phyloP scores from a whole-genome alignment of 2,329 filamentous ascomycete genomes.

The Calycina herbarum region DNA sequence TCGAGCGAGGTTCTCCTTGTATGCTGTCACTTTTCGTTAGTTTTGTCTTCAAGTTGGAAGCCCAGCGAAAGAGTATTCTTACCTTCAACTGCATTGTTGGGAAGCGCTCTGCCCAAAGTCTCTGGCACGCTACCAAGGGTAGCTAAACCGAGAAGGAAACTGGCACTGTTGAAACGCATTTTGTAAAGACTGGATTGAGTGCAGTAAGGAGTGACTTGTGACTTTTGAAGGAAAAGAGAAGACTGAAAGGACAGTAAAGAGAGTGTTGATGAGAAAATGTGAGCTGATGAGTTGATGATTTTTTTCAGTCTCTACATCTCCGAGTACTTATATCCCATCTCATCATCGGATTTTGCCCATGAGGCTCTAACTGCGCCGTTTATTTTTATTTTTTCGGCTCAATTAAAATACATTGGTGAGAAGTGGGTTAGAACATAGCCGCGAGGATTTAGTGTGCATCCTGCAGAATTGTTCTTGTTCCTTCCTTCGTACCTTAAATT shows the following conservation, averaged over 20 bases:
- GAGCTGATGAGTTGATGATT: background rate
- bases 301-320: background rate
- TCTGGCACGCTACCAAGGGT: constrained; percentile 1
- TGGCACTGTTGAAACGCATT: constrained; percentile 7
- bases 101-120: constrained; percentile 3
- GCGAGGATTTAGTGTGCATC: background rate
- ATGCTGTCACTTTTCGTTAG: background rate
- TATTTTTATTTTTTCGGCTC: background rate
- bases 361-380: background rate
- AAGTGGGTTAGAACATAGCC: background rate
- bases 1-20: constrained; percentile 3
- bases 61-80: background rate
- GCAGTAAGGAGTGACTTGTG: background rate
- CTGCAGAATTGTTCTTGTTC: background rate
- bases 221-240: background rate
- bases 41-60: background rate
- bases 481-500: background rate
- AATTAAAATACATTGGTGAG: background rate
- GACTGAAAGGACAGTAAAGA: background rate
- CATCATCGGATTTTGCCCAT: background rate
- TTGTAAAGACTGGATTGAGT: background rate
- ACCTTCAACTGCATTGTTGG: background rate
- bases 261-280: background rate
- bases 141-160: constrained; percentile 5
- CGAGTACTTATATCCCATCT: background rate